Evolutionary conservation across 2,329 filamentous ascomycete species (phyloP), one percentile per base, ranked within the genome.

Genomic region (Monilinia laxa): DNA sequence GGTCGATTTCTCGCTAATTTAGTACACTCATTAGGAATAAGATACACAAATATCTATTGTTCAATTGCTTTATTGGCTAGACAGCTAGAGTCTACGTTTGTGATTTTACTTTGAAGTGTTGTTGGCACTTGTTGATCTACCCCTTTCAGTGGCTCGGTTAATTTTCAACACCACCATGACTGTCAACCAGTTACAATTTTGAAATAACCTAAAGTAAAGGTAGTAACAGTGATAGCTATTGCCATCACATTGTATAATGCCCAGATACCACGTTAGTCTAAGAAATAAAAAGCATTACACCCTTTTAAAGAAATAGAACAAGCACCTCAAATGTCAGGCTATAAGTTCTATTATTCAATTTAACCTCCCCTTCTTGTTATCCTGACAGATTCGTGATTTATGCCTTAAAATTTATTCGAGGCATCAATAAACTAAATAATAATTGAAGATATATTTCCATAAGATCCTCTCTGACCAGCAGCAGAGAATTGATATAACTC

Each of bases 401-500:
- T 49, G 20, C 20, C 20, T 11, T 23, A 49, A 10, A 23, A 11
- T 49, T 12, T 0, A 9, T 49, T n/a, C 0, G 2, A 49, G 35
- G n/a, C 20, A 40, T 20, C 5, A 4, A 18, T 1, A 42, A 42
- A 25, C 40, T 7, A 42, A 6, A 10, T 20, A 2, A 12, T 16
- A 12, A 25, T 25, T 51, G 16, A 14, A 42, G 55, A 23, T 28
- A 23, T 28, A 45, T 20, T 25, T 2, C n/a, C 9, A 12, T 11
- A 14, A 45, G 25, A 3, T 45, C 0, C 16, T 6, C 0, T 28
- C 16, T 3, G 9, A 11, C 10, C n/a, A 20, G 18, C 14, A 5
- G 25, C 7, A 45, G 42, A 7, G 2, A 5, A 20, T 20, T 25
- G 7, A 10, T 10, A n/a, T 25, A 25, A 42, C 9, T 42, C 3